Base-by-base conservation (phyloP, 331 rosid species). In the Spiraea crenata region DNA sequence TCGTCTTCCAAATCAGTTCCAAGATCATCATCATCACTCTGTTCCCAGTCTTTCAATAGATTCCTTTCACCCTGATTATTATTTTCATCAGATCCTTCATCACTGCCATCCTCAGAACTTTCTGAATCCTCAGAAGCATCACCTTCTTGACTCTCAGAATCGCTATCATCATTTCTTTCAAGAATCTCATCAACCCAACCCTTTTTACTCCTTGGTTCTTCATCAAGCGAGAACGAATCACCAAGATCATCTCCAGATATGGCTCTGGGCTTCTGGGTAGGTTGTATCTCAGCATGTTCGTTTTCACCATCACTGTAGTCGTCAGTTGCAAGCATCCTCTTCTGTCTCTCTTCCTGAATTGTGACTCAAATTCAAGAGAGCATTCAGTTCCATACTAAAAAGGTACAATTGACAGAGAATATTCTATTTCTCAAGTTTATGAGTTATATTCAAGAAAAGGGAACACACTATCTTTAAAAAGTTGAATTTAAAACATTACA, bases 241-340 rank as follows among this genome's bases (percentile, higher is more conserved):
- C 91, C 99, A 57, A 93, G 96, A 80, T 89, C 99, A 76, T 93
- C 99, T 59, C 99, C 99, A n/a, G 99, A 93, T 64, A 82, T 71
- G 40, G 84, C 67, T 77, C 84, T 86, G 45, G 57, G 87, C 80
- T 77, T 84, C 81, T 70, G 82, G 45, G 81, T 74, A 35, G 87
- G 82, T 47, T 82, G 56, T 63, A 75, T 86, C 61, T 87, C 87
- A 48, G 74, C 74, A 74, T 85, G 87, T 50, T 85, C 88, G 63
- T 80, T 38, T 51, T 89, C 96, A 72, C 91, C 97, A n/a, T 93
- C 97, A 73, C 90, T 86, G 52, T 82, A 86, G 77, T 81, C 82
- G 58, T 91, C 92, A n/a, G 84, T 50, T 31, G 87, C 95, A 74
- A 59, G 50, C 99, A 87, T 93, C 81, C 99, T 85, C 75, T 91